Evolutionary conservation across 306 rosid genomes (phyloP), one percentile per base, ranked within the genome.

Genomic region (Vigna nakashimae): DNA sequence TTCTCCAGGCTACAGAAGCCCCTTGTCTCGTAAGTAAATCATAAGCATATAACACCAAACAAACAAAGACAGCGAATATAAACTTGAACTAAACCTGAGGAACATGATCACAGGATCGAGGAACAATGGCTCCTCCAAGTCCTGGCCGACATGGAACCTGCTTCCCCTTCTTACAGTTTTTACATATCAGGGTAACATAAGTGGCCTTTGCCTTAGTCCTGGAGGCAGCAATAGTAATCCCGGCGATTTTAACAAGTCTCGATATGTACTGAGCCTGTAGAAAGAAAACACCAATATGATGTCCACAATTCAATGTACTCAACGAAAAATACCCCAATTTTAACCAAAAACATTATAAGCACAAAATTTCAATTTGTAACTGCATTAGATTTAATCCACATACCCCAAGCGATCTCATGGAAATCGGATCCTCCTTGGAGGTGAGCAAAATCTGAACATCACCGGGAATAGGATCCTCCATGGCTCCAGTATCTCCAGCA

Each of bases 121-220:
- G 99, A 67, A 95, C 96, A 75, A 95, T 83, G 7, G 99, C 99
- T 24, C 99, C 99, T 11, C 99, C 99, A 70, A 95, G 99, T 46
- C 99, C 99, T 0, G 99, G 98, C 30, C 97, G 82, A 69, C 99
- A 95, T 0, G 99, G 92, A 81, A 95, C 93, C 76, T 89, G 90
- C 81, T 76, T 88, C 50, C 86, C 89, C 9, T 90, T 92, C 82
- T 81, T 88, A 80, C 99, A 95, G 71, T 95, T 95, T 88, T 90
- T 95, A 78, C 99, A 95, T 71, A 95, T 68, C 24, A 92, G 84
- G 53, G 91, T 92, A 73, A 95, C 97, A 83, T 95, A 95, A 22
- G 99, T 95, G 4, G 99, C 99, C 84, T 95, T 95, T 3, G 99
- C 99, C 83, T 95, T 95, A 18, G 93, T 94, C 79, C 96, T 92